Evolutionary conservation across 2,329 filamentous ascomycete species (phyloP).

Genomic region (Alternaria sp.): DNA sequence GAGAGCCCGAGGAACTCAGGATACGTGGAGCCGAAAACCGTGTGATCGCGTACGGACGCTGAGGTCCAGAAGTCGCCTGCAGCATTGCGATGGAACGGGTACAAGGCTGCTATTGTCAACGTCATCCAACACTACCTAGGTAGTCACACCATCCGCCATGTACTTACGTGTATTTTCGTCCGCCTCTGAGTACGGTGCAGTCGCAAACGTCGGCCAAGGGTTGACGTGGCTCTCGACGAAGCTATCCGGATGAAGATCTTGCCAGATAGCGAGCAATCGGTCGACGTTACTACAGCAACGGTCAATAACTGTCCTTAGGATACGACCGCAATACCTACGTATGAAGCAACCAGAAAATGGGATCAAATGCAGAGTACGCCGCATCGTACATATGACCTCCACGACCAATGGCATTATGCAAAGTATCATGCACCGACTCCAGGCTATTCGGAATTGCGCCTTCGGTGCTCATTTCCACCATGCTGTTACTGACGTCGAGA

Average conservation of each 20-base stretch:
- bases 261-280: neutral
- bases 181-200: neutral
- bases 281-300: neutral
- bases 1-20: conserved; percentile 55
- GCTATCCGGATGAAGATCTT: neutral
- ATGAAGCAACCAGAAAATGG: neutral
- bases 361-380: neutral
- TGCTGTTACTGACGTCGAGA: neutral
- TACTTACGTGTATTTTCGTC: neutral
- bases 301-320: too few relatives aligned
- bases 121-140: neutral
- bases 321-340: neutral
- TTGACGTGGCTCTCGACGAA: neutral
- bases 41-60: conserved; percentile 63
- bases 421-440: neutral
- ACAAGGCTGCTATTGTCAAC: neutral
- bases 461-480: neutral
- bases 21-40: conserved; percentile 76
- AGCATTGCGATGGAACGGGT: conserved; percentile 35
- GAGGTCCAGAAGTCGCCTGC: conserved; percentile 73
- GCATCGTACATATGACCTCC: neutral
- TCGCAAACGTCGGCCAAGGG: neutral
- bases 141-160: too few relatives aligned
- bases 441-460: neutral
- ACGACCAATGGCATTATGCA: neutral